A percentile compares a stretch with the other conserved stretches of the same genome.
Conservation (phyloP, 1,284 basidiomycete species). For the Trichosporon inkin region DNA sequence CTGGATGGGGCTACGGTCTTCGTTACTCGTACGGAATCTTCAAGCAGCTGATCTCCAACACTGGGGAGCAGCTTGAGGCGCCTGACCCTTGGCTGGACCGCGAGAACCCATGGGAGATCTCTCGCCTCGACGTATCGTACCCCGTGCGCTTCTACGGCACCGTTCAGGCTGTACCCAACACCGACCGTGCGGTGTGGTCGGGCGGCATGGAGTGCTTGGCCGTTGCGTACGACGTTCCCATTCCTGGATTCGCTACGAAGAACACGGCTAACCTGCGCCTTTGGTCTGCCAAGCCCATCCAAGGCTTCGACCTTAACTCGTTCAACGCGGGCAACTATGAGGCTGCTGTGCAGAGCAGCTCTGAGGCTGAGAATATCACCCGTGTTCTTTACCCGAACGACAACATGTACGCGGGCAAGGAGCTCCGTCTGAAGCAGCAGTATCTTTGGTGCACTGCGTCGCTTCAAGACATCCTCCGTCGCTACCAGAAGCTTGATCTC, state of each 20-base stretch:
- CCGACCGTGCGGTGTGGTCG: constrained; percentile 66
- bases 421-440: constrained; percentile 87
- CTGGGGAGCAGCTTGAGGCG: constrained; percentile 77
- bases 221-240: constrained; percentile 78
- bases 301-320: constrained; percentile 85
- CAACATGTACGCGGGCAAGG: constrained; percentile 63
- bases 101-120: constrained; percentile 77
- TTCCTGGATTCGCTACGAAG: constrained; percentile 63
- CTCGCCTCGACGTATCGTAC: constrained; percentile 69
- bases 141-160: constrained; percentile 77
- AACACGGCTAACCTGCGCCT: constrained; percentile 53
- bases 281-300: constrained; percentile 72
- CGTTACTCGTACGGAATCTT: constrained; percentile 87
- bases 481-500: constrained; percentile 52
- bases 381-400: constrained; percentile 67
- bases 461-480: constrained; percentile 71
- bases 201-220: constrained; percentile 89
- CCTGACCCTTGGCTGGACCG: constrained; percentile 89
- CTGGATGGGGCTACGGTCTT: constrained; percentile 84
- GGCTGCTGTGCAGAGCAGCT: constrained; percentile 73
- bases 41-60: constrained; percentile 73
- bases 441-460: constrained; percentile 72
- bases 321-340: constrained; percentile 93
- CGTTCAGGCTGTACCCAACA: constrained; percentile 63
- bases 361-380: constrained; percentile 84